Evolutionary conservation across 2,329 filamentous ascomycete species (phyloP).

Genomic region (Claviceps sp.): DNA sequence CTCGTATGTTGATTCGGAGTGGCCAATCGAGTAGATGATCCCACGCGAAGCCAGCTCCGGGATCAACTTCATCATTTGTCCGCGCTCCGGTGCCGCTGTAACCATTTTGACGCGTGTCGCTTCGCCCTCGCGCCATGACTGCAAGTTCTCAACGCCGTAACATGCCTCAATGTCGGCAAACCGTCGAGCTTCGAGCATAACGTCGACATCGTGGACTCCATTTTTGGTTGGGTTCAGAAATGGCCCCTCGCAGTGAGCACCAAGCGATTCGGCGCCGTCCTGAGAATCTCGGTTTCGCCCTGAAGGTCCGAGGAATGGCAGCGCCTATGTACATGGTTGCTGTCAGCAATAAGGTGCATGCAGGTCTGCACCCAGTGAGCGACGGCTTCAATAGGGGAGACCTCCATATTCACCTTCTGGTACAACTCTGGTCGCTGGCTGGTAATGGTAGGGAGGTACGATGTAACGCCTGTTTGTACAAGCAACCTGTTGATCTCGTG

Average conservation of each 20-base stretch:
- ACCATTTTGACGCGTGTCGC: conserved; percentile 56
- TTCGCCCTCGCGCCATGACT: conserved; percentile 19
- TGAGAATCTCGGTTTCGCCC: conserved; percentile 42
- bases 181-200: conserved; percentile 51
- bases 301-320: conserved; percentile 67
- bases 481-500: conserved; percentile 57
- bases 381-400: background rate
- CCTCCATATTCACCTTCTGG: conserved; percentile 41
- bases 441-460: conserved; percentile 74
- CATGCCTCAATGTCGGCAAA: conserved; percentile 54
- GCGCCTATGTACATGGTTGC: conserved; percentile 28
- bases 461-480: conserved; percentile 70
- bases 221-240: conserved; percentile 77
- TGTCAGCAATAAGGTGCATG: background rate
- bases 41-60: conserved; percentile 48
- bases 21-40: conserved; percentile 70
- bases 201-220: conserved; percentile 66
- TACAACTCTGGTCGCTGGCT: conserved; percentile 75
- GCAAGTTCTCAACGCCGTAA: conserved; percentile 61
- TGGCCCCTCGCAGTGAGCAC: conserved; percentile 82
- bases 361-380: background rate
- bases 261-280: conserved; percentile 74
- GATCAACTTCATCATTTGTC: conserved; percentile 56
- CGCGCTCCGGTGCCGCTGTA: conserved; percentile 73
- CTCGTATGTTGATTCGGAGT: conserved; percentile 80